Evolutionary conservation across 2,329 filamentous ascomycete species (phyloP), one percentile per base, ranked within the genome.

Genomic region (Teratosphaeria epicoccoides): DNA sequence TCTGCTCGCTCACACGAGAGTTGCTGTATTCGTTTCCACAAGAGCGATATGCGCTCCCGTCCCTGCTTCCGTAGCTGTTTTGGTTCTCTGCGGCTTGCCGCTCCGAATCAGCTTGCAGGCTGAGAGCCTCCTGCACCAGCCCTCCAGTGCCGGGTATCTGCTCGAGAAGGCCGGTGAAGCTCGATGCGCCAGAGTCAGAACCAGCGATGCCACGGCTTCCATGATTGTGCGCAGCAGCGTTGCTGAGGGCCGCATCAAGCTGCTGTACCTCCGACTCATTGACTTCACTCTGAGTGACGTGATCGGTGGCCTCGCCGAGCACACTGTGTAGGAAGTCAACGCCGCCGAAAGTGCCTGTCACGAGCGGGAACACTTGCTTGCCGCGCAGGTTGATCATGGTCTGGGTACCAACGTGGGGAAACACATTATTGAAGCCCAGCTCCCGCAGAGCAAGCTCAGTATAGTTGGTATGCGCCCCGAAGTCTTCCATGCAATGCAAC

Each of bases 131-230:
- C 46, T 72, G 64, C 10, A 73, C 68, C 1, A 78, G 66, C 23
- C 65, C 64, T 20, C 71, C 64, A 29, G 73, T 75, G 5, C 67
- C 80, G 49, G 91, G 91, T 2, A 97, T 76, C 63, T 91, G 84
- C 45, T 79, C 76, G 22, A 96, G 70, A 2, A 93, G 76, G 24
- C 83, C 81, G 47, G 87, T 84, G 56, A 97, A 63, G n/a, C 60
- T 64, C 14, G 64, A 62, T 6, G 66, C 66, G 43, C 63, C 63
- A 11, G 64, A 54, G 9, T 61, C 59, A 5, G 64, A 54, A n/a
- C 63, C 64, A 48, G 61, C 62, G 6, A 61, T 63, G 25, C 58
- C 54, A 22, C 61, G 57, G 22, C 58, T 60, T 5, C 66, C 62
- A 17, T 43, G 37, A 24, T 51, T 49, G n/a, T 52, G 49, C 33